Base-by-base conservation (phyloP, 257 asterid genomes). In the Petunia axillaris region DNA sequence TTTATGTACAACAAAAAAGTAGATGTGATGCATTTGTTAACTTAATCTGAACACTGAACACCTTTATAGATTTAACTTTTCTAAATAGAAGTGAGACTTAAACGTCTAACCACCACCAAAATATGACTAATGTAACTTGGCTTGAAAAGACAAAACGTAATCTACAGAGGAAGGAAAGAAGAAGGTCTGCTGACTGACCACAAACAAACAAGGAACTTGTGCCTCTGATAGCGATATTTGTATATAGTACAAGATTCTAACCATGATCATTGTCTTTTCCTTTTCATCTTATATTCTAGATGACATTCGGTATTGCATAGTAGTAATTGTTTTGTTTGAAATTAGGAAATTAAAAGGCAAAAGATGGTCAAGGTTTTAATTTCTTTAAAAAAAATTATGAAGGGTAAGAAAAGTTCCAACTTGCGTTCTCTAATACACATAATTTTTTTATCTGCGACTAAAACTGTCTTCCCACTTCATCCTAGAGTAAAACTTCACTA, bases 1-100 rank as follows among this genome's bases (percentile, higher is more conserved):
- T 25, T 25, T 25, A 25, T 25, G 0, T 0, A 25, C 25, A 25
- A 25, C 25, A 25, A 25, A 25, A 25, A 25, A 25, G 25, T 25
- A 25, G 25, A 25, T 25, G 25, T 25, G 25, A 25, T 25, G 25
- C 25, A 25, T 25, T 25, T 25, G 25, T 25, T 25, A 25, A 25
- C 25, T 25, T 25, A 25, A 25, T 25, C 25, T 25, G 25, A 25
- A 25, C 25, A 25, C 25, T 25, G 25, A 25, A 25, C 25, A 25
- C 25, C 25, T 25, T 25, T 25, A 25, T 25, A 25, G 25, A 25
- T 0, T 64, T 64, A 36, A 62, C n/a, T 62, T 36, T 65, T 35
- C 10, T 1, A 15, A 41, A 16, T 70, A 16, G 60, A 2, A 25
- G 60, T 84, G 89, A 89, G 87, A 52, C 90, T 83, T 85, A 86